Base-by-base conservation (phyloP, 176 grass and related monocot species). In the Poa pratensis region DNA sequence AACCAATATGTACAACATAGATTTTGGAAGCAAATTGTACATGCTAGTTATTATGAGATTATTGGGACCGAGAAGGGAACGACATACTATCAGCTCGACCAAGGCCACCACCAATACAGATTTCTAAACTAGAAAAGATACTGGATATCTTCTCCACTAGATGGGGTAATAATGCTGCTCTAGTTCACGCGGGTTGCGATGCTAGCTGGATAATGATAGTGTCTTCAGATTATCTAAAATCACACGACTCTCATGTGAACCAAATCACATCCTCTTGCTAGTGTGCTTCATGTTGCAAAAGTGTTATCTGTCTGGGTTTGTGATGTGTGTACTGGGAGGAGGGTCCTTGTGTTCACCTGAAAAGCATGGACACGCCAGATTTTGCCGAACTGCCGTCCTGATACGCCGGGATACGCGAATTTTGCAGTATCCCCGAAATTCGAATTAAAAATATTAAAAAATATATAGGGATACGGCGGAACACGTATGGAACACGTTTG, bases 181-280 rank as follows among this genome's bases (percentile, higher is more conserved):
- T 69, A 69, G 19, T 69, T 39, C 39, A 11, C 32, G 9, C 34
- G 3, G 19, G 34, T n/a, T n/a, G n/a, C n/a, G 39, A 45, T 71
- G 68, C 39, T 71, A 71, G 5, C 68, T 15, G 68, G 68, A 71
- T 71, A 45, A 71, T 45, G 20, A 24, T 46, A n/a, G 69, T 15
- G n/a, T 15, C 0, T 6, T 45, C 22, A 71, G 24, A 71, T 71
- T 46, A 72, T 72, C 40, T 24, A 72, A 46, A 46, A 72, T 72
- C 69, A 15, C 11, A 72, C n/a, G 40, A 72, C 43, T 14, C 40
- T 23, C 40, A 15, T 46, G n/a, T 15, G 40, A 72, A 46, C 69
- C n/a, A n/a, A 46, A 46, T 26, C 58, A 26, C 58, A 61, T 61
- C 58, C 58, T 14, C 22, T 10, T 61, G 22, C 58, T 61, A 57